Evolutionary conservation across 352 stramenopile genomes (phyloP), one percentile per base, ranked within the genome.

Genomic region (Achlya hypogyna): DNA sequence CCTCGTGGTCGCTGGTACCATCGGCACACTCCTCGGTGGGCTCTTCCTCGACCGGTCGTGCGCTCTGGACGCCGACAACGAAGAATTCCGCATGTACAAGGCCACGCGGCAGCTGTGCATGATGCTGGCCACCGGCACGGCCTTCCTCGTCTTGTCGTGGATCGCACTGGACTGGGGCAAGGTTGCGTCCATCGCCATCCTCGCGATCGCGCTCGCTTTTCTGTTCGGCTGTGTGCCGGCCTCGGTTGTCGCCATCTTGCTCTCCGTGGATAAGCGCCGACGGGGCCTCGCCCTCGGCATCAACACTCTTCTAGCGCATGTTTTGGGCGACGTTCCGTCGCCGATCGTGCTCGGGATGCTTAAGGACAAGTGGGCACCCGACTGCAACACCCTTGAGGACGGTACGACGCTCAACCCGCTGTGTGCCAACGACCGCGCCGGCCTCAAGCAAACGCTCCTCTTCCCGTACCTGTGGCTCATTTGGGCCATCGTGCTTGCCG

Each of bases 251-350:
- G 84, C 81, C 18, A 80, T 96, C 31, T 89, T 98, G 65, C 78
- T 97, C 49, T 78, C 92, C 0, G 96, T 98, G 54, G 86, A 93
- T 10, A 79, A 84, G 69, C 86, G 78, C n/a, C 83, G 91, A 42
- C 85, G 92, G 35, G 78, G 91, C 0, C 95, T 98, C 78, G 89
- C 89, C n/a, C 82, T 97, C 53, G 92, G 87, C 1, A 81, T 96
- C 42, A 96, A 95, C 74, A 96, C 85, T 47, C 72, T 98, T 6
- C 71, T 96, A 35, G 95, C 96, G 56, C 95, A 98, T 76, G 75
- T 85, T 6, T 74, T 98, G 14, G 95, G 95, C 8, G 95, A 98
- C 73, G 95, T 98, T 14, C 94, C 95, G 25, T 90, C 88, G 18
- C 94, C 95, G 2, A 89, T 98, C 51, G 78, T 98, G 38, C 74